Evolutionary conservation across 805 yeast species (phyloP), one percentile per base, ranked within the genome.

Genomic region (Nakazawaea populi): DNA sequence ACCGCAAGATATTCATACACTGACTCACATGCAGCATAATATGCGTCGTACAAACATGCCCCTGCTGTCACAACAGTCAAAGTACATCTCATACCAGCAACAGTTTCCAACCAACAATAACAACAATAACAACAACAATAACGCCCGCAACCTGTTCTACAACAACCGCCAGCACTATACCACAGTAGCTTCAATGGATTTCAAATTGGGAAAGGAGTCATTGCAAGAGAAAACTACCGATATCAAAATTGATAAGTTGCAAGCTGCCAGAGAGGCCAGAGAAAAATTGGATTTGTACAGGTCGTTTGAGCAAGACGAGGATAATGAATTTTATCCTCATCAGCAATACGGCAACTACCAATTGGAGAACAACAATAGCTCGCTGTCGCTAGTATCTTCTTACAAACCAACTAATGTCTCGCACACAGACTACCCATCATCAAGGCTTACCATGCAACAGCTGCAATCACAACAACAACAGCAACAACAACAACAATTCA

Each of bases 291-390:
- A 83, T 56, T 75, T 82, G 39, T 80, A 83, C 59, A 77, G 86
- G 57, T 83, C 89, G 38, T 84, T 86, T 63, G 90, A 84, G 56
- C 61, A 74, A 40, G 89, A 82, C 62, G 87, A 85, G 57, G 92
- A 86, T 63, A 61, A 76, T 47, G 91, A 83, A 67, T 87, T 87
- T 63, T 82, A 84, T 56, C 87, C 87, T 24, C 46, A 63, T 30
- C 46, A 35, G n/a, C 34, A 42, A 37, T 24, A 41, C 39, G 28
- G 41, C 41, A 41, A 32, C 14, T 35, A 38, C 18, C 40, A 37
- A 10, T n/a, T 37, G 7, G 40, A 37, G 7, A 37, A 37, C n/a
- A 37, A 37, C 18, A 37, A 3, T 34, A 34, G 36, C n/a, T 37
- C 40, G 8, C 8, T 11, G 18, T 37, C 40, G 14, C n/a, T 37